These are phyloP conservation scores for Penicillium oxalicum DNA, from an alignment of 2,329 filamentous ascomycete genomes.

Conservation along the genomic window DNA sequence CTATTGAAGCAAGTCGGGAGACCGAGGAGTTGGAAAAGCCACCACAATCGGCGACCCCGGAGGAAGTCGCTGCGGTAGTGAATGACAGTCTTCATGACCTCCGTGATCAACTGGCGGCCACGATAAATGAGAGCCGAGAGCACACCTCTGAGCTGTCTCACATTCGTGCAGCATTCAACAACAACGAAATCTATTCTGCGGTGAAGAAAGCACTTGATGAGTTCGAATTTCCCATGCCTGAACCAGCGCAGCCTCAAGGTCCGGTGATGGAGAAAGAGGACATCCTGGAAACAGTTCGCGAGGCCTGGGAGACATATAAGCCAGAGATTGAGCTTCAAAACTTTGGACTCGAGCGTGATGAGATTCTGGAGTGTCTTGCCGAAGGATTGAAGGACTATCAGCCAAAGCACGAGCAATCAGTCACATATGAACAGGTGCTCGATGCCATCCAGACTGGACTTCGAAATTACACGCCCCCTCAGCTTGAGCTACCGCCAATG, in stretches of 20 bases:
- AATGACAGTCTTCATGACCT: slow-evolving; percentile 75
- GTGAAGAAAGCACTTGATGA: slow-evolving; percentile 68
- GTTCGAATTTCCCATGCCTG: slow-evolving; percentile 52
- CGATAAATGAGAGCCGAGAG: slow-evolving; percentile 68
- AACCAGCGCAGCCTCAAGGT: slow-evolving; percentile 46
- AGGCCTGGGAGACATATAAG: slow-evolving; percentile 91
- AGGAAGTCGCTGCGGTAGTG: slow-evolving; percentile 71
- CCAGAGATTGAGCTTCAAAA: slow-evolving; percentile 88
- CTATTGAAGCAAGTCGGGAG: slow-evolving; percentile 50
- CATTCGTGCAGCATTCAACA: slow-evolving; percentile 63
- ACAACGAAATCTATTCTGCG: slow-evolving; percentile 78
- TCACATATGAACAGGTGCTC: slow-evolving; percentile 78
- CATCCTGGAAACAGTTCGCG: slow-evolving; percentile 76
- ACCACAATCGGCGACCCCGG: slow-evolving; percentile 49
- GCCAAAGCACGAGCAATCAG: slow-evolving; percentile 49
- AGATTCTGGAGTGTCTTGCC: slow-evolving; percentile 78
- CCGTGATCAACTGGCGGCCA: slow-evolving; percentile 73
- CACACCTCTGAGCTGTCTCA: slow-evolving; percentile 60
- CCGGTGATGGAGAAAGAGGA: slow-evolving; percentile 67
- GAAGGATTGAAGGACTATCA: slow-evolving; percentile 76
- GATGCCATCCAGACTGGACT: slow-evolving; percentile 79
- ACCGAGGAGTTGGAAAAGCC: slow-evolving; percentile 43
- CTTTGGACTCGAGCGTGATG: slow-evolving; percentile 81
- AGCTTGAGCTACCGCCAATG: slow-evolving; percentile 61
- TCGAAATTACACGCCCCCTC: slow-evolving; percentile 70